Conservation (phyloP, 1,284 basidiomycete genomes). For the Gymnopus androsaceus region DNA sequence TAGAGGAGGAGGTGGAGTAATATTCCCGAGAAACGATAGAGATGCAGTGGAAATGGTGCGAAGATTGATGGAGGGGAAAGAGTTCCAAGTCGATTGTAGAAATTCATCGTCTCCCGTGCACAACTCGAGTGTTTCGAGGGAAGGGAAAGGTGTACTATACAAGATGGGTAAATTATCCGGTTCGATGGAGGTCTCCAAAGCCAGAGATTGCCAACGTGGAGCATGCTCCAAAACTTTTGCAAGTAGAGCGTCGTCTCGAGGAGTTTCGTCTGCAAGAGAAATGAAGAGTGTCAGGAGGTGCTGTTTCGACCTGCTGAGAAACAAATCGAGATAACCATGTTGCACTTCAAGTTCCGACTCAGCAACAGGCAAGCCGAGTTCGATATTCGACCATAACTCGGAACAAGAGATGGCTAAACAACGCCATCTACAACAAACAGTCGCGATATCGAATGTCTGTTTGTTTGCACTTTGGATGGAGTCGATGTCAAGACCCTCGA, state of each 20-base stretch:
- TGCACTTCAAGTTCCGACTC: not conserved
- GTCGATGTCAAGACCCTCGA: too few species aligned
- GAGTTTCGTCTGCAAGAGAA: not conserved
- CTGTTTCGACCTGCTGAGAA: not conserved
- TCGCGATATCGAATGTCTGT: not conserved
- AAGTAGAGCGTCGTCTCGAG: not conserved
- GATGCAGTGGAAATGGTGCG: too few species aligned
- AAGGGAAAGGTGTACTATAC: too few species aligned
- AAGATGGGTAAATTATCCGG: too few species aligned
- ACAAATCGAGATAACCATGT: not conserved
- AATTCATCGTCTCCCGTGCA: too few species aligned
- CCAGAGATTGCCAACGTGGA: not conserved
- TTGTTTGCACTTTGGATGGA: too few species aligned
- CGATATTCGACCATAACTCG: not conserved
- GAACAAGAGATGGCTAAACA: not conserved
- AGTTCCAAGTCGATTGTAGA: too few species aligned
- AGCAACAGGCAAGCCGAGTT: not conserved
- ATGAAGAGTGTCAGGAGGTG: not conserved
- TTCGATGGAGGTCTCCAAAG: not conserved
- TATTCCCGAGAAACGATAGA: too few species aligned
- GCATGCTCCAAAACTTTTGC: not conserved
- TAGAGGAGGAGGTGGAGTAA: too few species aligned
- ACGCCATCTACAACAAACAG: not conserved
- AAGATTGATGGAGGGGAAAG: too few species aligned
- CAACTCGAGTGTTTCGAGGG: too few species aligned